Conservation (phyloP, 495 filamentous ascomycete genomes). For the Penicillium soppii region DNA sequence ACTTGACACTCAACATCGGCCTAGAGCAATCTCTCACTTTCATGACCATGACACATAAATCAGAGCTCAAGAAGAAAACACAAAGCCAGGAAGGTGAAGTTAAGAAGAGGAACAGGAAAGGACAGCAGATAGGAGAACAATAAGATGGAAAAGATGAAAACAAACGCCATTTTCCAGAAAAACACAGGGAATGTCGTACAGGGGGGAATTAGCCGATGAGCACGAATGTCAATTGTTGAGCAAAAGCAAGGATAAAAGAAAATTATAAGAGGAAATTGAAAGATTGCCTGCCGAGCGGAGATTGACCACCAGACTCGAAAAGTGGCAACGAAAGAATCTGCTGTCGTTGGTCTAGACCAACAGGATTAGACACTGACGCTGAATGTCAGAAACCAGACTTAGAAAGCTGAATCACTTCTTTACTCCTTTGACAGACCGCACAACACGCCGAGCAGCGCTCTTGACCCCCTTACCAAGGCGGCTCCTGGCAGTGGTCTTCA, state of each 20-base stretch:
- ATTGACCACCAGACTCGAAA: background rate
- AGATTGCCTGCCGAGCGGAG: background rate
- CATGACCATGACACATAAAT: conserved; percentile 16
- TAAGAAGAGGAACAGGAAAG: background rate
- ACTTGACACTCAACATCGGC: conserved; percentile 3
- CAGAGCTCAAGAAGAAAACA: conserved; percentile 3
- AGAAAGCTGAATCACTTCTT: conserved; percentile 9
- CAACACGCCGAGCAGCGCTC: conserved; percentile 14
- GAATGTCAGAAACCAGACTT: background rate
- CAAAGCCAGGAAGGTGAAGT: conserved; percentile 3
- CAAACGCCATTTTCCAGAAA: conserved; percentile 8
- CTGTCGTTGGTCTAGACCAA: background rate
- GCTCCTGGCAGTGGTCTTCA: conserved; percentile 9
- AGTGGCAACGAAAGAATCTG: background rate
- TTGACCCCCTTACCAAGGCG: conserved; percentile 15
- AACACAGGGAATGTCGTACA: conserved; percentile 3
- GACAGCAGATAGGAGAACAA: background rate
- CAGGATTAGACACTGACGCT: no score
- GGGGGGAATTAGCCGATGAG: conserved; percentile 10
- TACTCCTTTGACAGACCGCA: conserved; percentile 17
- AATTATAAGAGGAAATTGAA: conserved; percentile 2
- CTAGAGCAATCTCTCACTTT: conserved; percentile 5
- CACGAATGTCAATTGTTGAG: background rate
- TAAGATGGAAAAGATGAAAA: conserved; percentile 2
- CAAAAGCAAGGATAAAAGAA: background rate